Base-by-base conservation (phyloP, 768 basidiomycete genomes). In the Suillus fuscotomentosus region DNA sequence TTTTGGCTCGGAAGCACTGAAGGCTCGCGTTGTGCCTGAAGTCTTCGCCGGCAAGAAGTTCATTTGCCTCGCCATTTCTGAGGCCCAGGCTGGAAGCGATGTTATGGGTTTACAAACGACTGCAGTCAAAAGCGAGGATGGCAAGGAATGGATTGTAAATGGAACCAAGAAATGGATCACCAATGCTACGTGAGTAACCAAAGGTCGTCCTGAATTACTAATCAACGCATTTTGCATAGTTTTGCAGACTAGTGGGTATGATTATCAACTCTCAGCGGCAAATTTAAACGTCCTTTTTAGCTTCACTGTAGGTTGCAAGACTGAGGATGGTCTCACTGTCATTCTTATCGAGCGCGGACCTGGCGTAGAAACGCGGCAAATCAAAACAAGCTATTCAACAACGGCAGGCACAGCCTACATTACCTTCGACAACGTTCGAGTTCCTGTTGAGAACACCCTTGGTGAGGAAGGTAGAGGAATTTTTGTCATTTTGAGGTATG, bases 341-440 rank as follows among this genome's bases (percentile, higher is more conserved):
- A 85, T 88, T 68, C 80, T 88, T 63, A 84, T 90, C 48, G 89
- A 86, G 70, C 84, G 89, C 42, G 74, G 79, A 22, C 82, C 87
- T 57, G 85, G 88, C 61, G 83, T 91, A 54, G 84, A 89, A 76
- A 86, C 86, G 22, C 85, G 86, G 63, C 78, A 81, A 48, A 87
- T 94, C 82, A 84, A 91, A 80, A 92, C 90, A 11, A 88, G 87
- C n/a, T 96, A 99, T 75, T 95, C 94, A 0, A 70, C 88, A 0
- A 80, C 93, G 4, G 96, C 96, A 15, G 96, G 96, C 11, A 97
- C 96, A 1, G 88, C 86, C 38, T 91, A 88, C 67, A 84, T 93
- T 65, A 92, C 90, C 0, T 92, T 93, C 66, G 91, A 95, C 62
- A 82, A 94, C 62, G 94, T 91, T 43, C 87, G 86, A 67, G 94